Percentiles rank a stretch among this genome's conserved stretches.
Conservation (phyloP, 2,329 filamentous ascomycete genomes). For the Anthostomella pinea region DNA sequence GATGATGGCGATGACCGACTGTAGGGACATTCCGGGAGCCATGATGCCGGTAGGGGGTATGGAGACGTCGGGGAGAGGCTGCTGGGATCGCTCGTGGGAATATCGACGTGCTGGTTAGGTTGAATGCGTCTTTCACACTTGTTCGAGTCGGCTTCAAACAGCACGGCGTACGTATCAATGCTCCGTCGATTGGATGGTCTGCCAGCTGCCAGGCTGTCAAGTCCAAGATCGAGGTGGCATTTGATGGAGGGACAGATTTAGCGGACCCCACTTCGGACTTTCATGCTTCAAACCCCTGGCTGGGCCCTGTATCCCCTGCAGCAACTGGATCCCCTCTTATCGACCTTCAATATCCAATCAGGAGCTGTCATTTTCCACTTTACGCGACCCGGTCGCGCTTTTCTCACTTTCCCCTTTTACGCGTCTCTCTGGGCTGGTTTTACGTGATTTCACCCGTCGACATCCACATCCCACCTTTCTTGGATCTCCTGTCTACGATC, state of each 20-base stretch:
- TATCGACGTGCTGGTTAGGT: no score
- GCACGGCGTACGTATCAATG: no score
- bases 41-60: slow-evolving; percentile 41
- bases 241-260: slow-evolving; percentile 19
- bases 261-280: no score
- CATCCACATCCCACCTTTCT: slow-evolving; percentile 8
- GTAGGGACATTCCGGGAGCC: slow-evolving; percentile 73
- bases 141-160: no score
- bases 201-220: no score
- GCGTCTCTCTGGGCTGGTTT: slow-evolving; percentile 23
- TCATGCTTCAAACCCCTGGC: neutral
- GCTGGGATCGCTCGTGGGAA: slow-evolving; percentile 4
- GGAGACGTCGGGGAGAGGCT: neutral
- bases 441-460: slow-evolving; percentile 20
- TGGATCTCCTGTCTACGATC: slow-evolving; percentile 1
- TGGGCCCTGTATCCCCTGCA: neutral
- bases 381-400: slow-evolving; percentile 30
- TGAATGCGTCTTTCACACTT: no score
- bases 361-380: slow-evolving; percentile 28
- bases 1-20: slow-evolving; percentile 73
- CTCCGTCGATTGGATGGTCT: no score
- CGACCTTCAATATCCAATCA: slow-evolving; percentile 6
- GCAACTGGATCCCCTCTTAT: neutral
- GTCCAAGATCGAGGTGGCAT: slow-evolving; percentile 8
- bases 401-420: slow-evolving; percentile 13